Evolutionary conservation across 257 asterid species (phyloP), one percentile per base, ranked within the genome.

Genomic region (Solanum raphanifolium): DNA sequence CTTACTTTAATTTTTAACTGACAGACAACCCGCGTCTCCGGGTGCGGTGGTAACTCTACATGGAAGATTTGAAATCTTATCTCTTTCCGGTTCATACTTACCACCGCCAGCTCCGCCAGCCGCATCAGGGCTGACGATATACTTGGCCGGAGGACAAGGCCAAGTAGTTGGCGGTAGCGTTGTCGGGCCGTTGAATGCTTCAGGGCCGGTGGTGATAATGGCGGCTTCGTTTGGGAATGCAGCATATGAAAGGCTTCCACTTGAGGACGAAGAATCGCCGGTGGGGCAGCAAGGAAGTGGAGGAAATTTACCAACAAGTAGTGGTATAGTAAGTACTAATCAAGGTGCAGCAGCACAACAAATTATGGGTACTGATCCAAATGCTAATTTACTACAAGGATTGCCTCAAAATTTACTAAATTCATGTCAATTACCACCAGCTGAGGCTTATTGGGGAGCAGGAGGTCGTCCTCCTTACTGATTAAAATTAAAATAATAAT

Each of bases 101-200:
- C 99, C 99, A 3, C 97, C 98, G 12, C 99, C 99, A 0, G 99
- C 99, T 0, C 98, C 98, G 0, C 93, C 98, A 1, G 95, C 97
- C 1, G 98, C 99, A 0, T 94, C 99, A 0, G 91, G 97, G 2
- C 89, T 97, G 81, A 94, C 98, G n/a, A 93, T 97, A 35, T 97
- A 95, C 60, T 76, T 97, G 10, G 94, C 98, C 15, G 97, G 98
- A 9, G 98, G 96, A 15, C 99, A 97, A 85, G 99, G 99, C 3
- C 99, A 97, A 89, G 96, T 97, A 1, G 93, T 97, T 84, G 99
- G 99, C 1, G 99, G 99, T 1, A 92, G 95, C 8, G 99, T 97
- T 4, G 98, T 94, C 10, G 99, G 99, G 1, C 98, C 95, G 23
- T 87, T 97, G 4, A 20, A 93, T 41, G 96, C 99, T 2, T 92